Conservation (phyloP, 2,329 filamentous ascomycete species). For the Coniochaeta pulveracea region DNA sequence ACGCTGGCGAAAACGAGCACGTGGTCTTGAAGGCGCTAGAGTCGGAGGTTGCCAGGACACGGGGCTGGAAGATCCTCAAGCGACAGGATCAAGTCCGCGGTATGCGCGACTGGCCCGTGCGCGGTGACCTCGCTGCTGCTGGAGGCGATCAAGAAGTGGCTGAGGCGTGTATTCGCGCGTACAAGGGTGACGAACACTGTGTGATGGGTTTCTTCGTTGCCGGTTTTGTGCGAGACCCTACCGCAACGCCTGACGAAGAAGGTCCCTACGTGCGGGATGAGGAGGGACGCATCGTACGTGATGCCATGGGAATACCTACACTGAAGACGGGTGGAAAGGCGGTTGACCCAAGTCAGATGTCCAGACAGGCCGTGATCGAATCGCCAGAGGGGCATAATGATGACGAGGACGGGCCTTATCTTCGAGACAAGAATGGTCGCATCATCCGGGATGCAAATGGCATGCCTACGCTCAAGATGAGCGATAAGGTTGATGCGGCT, state of each 20-base stretch:
- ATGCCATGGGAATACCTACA: conserved; percentile 18
- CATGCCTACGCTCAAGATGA: conserved; percentile 2
- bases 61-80: conserved; percentile 68
- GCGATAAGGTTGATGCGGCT: neutral
- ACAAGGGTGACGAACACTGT: conserved; percentile 68
- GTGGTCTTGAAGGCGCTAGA: conserved; percentile 65
- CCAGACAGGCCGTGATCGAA: neutral
- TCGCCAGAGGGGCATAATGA: neutral
- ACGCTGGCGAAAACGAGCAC: conserved; percentile 78
- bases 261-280: conserved; percentile 18
- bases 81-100: conserved; percentile 66
- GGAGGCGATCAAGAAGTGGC: conserved; percentile 40
- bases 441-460: conserved; percentile 1
- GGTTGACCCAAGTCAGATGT: conserved; percentile 1
- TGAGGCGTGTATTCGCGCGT: conserved; percentile 71
- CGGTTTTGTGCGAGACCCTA: conserved; percentile 60
- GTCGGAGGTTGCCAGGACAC: conserved; percentile 51
- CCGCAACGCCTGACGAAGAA: conserved; percentile 7
- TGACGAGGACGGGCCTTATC: conserved; percentile 1
- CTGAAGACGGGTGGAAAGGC: conserved; percentile 15
- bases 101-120: conserved; percentile 63
- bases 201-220: conserved; percentile 95
- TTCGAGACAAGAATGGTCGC: conserved; percentile 1
- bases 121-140: conserved; percentile 41
- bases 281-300: conserved; percentile 17